These are phyloP conservation scores for Scopulariopsis brevicaulis DNA, from an alignment of 2,329 filamentous ascomycete species.

Conservation along the genomic window DNA sequence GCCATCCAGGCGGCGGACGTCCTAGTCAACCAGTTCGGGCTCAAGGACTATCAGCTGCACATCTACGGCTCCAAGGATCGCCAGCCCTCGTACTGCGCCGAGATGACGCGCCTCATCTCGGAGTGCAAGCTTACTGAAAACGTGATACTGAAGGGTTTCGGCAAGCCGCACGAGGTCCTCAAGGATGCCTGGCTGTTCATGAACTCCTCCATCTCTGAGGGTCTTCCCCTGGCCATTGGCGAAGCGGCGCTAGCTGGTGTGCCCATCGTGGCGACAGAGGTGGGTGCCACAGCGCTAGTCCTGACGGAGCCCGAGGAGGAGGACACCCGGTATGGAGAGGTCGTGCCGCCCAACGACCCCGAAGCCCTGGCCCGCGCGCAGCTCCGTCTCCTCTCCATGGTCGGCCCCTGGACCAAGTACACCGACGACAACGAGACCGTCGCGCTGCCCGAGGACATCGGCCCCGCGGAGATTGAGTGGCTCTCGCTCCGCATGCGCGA, in stretches of 20 bases:
- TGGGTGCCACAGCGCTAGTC: slow-evolving; percentile 41
- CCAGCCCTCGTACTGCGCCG: slow-evolving; percentile 47
- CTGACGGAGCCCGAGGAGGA: slow-evolving; percentile 38
- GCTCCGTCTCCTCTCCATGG: slow-evolving; percentile 48
- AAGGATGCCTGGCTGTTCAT: slow-evolving; percentile 46
- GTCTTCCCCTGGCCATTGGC: slow-evolving; percentile 43
- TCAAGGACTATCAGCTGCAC: slow-evolving; percentile 49
- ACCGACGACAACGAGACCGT: slow-evolving; percentile 34
- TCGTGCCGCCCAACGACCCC: slow-evolving; percentile 54
- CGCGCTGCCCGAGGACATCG: slow-evolving; percentile 26
- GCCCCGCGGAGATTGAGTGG: slow-evolving; percentile 32
- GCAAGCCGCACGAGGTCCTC: slow-evolving; percentile 41
- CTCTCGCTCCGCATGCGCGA: slow-evolving; percentile 48
- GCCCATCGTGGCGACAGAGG: slow-evolving; percentile 43
- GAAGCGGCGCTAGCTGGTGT: slow-evolving; percentile 45
- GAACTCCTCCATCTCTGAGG: slow-evolving; percentile 45
- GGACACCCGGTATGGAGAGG: slow-evolving; percentile 41
- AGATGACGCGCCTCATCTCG: slow-evolving; percentile 45
- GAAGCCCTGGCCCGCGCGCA: slow-evolving; percentile 48
- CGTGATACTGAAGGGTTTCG: slow-evolving; percentile 42
- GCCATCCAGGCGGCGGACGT: slow-evolving; percentile 52
- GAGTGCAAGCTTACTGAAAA: slow-evolving; percentile 39
- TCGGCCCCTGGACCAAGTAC: slow-evolving; percentile 49
- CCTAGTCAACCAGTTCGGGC: slow-evolving; percentile 55
- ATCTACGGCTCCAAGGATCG: slow-evolving; percentile 55